These are phyloP conservation scores for Podosphaera xanthii DNA, from an alignment of 2,329 filamentous ascomycete species.

Conservation along the genomic window DNA sequence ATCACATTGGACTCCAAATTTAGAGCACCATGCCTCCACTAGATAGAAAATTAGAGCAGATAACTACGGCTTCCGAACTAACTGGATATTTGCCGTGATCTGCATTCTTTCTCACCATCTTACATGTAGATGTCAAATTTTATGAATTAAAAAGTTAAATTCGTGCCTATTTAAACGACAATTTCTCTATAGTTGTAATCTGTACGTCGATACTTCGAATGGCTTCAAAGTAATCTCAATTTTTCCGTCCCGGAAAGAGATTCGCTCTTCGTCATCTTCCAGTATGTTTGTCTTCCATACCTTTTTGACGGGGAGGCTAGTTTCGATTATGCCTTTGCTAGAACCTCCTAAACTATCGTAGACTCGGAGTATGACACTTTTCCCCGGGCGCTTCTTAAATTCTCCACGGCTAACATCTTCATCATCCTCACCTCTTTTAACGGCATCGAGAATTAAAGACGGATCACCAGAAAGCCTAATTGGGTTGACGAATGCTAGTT, in stretches of 20 bases:
- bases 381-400: conserved; percentile 42
- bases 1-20: no score
- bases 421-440: conserved; percentile 86
- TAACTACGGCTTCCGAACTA: no score
- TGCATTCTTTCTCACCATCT: no score
- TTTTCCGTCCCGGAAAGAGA: conserved; percentile 24
- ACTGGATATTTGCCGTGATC: no score
- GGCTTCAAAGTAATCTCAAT: conserved; percentile 46
- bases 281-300: conserved; percentile 69
- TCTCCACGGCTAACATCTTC: conserved; percentile 44
- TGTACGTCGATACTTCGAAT: conserved; percentile 71
- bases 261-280: conserved; percentile 60
- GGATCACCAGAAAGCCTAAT: conserved; percentile 43
- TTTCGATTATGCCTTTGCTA: conserved; percentile 44
- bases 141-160: no score
- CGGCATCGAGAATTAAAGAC: conserved; percentile 59
- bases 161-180: no score
- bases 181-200: conserved; percentile 28
- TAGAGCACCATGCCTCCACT: no score
- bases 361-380: conserved; percentile 61
- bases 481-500: conserved; percentile 23
- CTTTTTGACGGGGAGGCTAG: conserved; percentile 46
- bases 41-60: no score
- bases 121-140: no score
- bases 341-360: conserved; percentile 79